A percentile compares a stretch with the other conserved stretches of the same genome.
phyloP scores from a whole-genome alignment of 1,284 basidiomycete species.

The Rhizoctonia solani region DNA sequence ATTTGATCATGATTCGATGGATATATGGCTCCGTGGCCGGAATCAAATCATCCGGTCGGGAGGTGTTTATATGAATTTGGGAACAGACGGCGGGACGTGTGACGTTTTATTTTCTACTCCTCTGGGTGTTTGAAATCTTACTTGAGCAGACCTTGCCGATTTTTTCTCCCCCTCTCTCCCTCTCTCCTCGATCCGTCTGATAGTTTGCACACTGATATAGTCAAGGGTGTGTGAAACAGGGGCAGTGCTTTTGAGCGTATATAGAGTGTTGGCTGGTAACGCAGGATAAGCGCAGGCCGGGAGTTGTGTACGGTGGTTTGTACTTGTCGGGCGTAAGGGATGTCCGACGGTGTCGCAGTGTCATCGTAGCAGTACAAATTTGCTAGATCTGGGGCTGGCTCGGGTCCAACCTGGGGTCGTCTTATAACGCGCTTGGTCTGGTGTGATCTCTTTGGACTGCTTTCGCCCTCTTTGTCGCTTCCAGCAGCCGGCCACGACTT shows the following conservation, averaged over 20 bases:
- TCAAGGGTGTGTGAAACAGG: too few species aligned
- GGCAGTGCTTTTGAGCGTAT: too few species aligned
- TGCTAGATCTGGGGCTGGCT: slow-evolving; percentile 5
- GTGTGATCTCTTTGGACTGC: slow-evolving; percentile 19
- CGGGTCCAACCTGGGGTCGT: slow-evolving; percentile 1
- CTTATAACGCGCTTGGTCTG: slow-evolving; percentile 20
- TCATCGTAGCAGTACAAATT: slow-evolving; percentile 22
- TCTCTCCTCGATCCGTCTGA: too few species aligned
- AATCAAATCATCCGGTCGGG: slow-evolving; percentile 20
- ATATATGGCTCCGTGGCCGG: neutral
- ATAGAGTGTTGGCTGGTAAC: neutral
- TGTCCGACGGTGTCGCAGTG: slow-evolving; percentile 22
- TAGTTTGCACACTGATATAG: too few species aligned
- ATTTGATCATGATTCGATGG: neutral
- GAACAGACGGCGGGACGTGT: slow-evolving; percentile 3
- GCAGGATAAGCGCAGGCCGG: neutral
- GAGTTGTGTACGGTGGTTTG: neutral
- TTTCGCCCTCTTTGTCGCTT: slow-evolving; percentile 33
- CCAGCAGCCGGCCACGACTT: slow-evolving; percentile 26
- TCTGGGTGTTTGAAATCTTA: neutral
- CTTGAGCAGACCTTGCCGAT: too few species aligned
- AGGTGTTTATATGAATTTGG: slow-evolving; percentile 31
- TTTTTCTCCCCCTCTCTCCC: too few species aligned
- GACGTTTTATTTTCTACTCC: slow-evolving; percentile 3
- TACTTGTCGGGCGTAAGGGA: slow-evolving; percentile 16